A percentile compares a stretch with the other conserved stretches of the same genome.
These are phyloP conservation scores for Trametes elegans DNA, from an alignment of 768 basidiomycete genomes.

Conservation along the genomic window DNA sequence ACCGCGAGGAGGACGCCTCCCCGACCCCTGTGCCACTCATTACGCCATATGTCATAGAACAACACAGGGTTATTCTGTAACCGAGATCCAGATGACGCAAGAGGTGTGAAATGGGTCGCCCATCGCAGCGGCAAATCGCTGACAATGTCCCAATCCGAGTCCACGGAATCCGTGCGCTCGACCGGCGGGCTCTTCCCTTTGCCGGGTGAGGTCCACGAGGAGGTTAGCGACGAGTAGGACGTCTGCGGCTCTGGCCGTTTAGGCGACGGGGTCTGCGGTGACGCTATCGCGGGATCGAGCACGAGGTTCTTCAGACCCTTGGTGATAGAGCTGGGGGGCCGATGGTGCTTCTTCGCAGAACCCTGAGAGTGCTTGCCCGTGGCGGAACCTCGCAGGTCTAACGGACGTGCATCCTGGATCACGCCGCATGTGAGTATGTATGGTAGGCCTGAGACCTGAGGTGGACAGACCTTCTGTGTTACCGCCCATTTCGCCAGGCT, in stretches of 20 bases:
- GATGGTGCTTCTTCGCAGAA: slow-evolving; percentile 42
- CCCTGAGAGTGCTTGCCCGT: slow-evolving; percentile 41
- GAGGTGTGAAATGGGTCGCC: slow-evolving; percentile 84
- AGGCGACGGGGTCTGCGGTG: slow-evolving; percentile 24
- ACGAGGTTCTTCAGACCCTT: slow-evolving; percentile 63
- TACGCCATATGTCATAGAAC: slow-evolving; percentile 68
- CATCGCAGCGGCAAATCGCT: slow-evolving; percentile 75
- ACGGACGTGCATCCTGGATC: slow-evolving; percentile 53
- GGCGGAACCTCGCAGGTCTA: slow-evolving; percentile 54
- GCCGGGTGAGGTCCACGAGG: slow-evolving; percentile 14
- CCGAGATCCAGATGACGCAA: slow-evolving; percentile 68
- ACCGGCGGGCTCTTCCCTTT: slow-evolving; percentile 8
- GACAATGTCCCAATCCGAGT: slow-evolving; percentile 58
- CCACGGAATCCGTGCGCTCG: slow-evolving; percentile 19
- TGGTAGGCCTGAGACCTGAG: too few species aligned
- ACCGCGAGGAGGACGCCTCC: slow-evolving; percentile 63
- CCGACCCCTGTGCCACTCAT: slow-evolving; percentile 48
- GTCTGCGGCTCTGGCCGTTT: slow-evolving; percentile 30
- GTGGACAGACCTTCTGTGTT: slow-evolving; percentile 61
- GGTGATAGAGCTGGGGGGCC: slow-evolving; percentile 55
- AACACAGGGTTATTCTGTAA: slow-evolving; percentile 55
- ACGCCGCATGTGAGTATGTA: too few species aligned
- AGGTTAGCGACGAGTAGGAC: slow-evolving; percentile 18
- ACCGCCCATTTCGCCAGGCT: slow-evolving; percentile 76
- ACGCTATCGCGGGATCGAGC: slow-evolving; percentile 37